These are phyloP conservation scores for Lichtheimia corymbifera DNA, from an alignment of 371 early-diverging fungal species.

Conservation along the genomic window DNA sequence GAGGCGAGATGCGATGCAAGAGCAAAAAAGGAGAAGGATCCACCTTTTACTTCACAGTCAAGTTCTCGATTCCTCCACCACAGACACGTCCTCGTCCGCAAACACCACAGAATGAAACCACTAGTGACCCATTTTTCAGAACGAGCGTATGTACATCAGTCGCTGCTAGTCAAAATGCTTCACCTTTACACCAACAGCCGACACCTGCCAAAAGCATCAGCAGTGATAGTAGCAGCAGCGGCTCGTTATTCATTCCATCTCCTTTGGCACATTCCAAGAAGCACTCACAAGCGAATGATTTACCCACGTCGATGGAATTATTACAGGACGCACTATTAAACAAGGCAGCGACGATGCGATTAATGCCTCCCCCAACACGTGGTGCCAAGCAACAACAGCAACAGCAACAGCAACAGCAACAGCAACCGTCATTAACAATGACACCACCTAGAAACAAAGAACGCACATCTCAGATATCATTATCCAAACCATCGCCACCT, in stretches of 20 bases:
- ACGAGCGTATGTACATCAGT: conserved; percentile 29
- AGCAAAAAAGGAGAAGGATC: conserved; percentile 64
- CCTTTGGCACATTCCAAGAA: conserved; percentile 29
- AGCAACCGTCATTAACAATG: no score
- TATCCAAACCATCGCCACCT: not conserved
- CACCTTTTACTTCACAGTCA: conserved; percentile 62
- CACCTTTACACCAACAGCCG: conserved; percentile 9
- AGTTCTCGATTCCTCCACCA: conserved; percentile 51
- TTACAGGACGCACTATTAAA: conserved; percentile 39
- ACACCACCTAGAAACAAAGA: not conserved
- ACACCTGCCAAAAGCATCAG: conserved; percentile 4
- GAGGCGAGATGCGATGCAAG: conserved; percentile 59
- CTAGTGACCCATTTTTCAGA: conserved; percentile 48
- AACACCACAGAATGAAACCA: conserved; percentile 54
- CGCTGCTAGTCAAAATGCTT: not conserved
- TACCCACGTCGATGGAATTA: conserved; percentile 22
- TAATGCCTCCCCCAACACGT: conserved; percentile 41
- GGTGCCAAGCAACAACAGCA: not conserved
- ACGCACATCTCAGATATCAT: not conserved
- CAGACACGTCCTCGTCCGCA: conserved; percentile 52
- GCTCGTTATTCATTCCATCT: conserved; percentile 20
- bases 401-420: not conserved
- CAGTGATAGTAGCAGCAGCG: not conserved
- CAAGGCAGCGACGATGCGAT: conserved; percentile 43
- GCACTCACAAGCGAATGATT: conserved; percentile 24